These are phyloP conservation scores for Backusella tuberculispora DNA, from an alignment of 192 early-diverging fungal genomes.

Conservation along the genomic window DNA sequence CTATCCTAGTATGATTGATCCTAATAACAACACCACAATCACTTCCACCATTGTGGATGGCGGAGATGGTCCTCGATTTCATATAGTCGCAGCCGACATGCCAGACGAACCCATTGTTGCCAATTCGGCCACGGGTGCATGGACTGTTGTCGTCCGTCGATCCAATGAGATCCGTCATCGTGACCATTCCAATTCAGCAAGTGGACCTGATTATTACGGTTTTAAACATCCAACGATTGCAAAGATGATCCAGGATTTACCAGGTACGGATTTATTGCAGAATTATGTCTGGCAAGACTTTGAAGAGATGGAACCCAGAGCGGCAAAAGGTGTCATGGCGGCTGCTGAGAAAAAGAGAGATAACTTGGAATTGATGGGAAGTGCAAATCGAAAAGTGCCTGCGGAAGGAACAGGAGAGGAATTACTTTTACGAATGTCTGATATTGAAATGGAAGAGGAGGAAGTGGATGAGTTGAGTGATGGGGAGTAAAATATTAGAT, in stretches of 20 bases:
- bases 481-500: background rate
- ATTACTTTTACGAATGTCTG: background rate
- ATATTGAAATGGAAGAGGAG: background rate
- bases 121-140: conserved; percentile 87
- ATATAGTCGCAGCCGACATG: conserved; percentile 82
- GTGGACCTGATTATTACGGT: conserved; percentile 91
- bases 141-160: conserved; percentile 78
- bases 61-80: conserved; percentile 74
- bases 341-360: conserved; percentile 43
- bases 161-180: conserved; percentile 80
- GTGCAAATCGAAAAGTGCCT: conserved; percentile 30
- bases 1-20: conserved; percentile 77
- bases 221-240: conserved; percentile 85
- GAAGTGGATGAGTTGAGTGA: conserved; percentile 13
- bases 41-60: conserved; percentile 74
- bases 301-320: conserved; percentile 63
- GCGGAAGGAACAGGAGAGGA: background rate
- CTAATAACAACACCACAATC: conserved; percentile 56
- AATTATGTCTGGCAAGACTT: conserved; percentile 74
- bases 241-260: conserved; percentile 88
- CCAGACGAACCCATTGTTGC: conserved; percentile 72
- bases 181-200: conserved; percentile 80
- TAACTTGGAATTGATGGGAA: conserved; percentile 43
- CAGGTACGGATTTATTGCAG: conserved; percentile 69
- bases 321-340: conserved; percentile 55